Conservation (phyloP, 2,329 filamentous ascomycete genomes). For the Teratosphaeria pseudoeucalypti region DNA sequence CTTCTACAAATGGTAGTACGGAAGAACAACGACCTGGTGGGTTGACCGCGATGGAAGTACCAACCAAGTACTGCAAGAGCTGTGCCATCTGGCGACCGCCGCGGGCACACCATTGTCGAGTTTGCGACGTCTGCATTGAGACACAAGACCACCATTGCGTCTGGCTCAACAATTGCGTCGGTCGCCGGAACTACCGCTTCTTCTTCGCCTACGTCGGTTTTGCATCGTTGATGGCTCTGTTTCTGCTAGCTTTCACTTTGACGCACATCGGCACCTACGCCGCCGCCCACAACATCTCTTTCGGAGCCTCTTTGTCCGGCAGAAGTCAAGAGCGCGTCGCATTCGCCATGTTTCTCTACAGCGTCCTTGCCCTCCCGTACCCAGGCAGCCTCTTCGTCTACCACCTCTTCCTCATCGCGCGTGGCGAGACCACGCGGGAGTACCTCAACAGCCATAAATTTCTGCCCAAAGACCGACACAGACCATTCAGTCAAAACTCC, state of each 20-base stretch:
- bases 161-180: slow-evolving; percentile 98
- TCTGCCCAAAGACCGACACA: slow-evolving; percentile 77
- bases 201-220: slow-evolving; percentile 87
- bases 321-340: slow-evolving; percentile 21
- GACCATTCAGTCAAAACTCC: slow-evolving; percentile 72
- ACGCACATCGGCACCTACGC: slow-evolving; percentile 69
- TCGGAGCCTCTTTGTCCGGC: slow-evolving; percentile 48
- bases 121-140: slow-evolving; percentile 95
- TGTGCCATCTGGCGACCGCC: slow-evolving; percentile 97
- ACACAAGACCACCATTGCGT: slow-evolving; percentile 97
- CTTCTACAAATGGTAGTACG: not conserved
- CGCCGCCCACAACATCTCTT: slow-evolving; percentile 52
- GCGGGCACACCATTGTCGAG: slow-evolving; percentile 87
- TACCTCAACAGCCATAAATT: slow-evolving; percentile 97
- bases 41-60: slow-evolving; percentile 74
- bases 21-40: slow-evolving; percentile 1
- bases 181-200: slow-evolving; percentile 92
- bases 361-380: slow-evolving; percentile 63
- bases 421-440: slow-evolving; percentile 91
- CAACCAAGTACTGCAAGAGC: slow-evolving; percentile 94
- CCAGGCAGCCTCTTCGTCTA: slow-evolving; percentile 76
- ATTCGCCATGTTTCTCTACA: slow-evolving; percentile 83
- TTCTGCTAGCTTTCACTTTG: slow-evolving; percentile 67
- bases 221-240: slow-evolving; percentile 64
- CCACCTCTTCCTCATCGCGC: slow-evolving; percentile 79